A percentile compares a stretch with the other conserved stretches of the same genome.
phyloP scores from a whole-genome alignment of 1,139 yeast genomes.

The Yamadazyma friedrichii region DNA sequence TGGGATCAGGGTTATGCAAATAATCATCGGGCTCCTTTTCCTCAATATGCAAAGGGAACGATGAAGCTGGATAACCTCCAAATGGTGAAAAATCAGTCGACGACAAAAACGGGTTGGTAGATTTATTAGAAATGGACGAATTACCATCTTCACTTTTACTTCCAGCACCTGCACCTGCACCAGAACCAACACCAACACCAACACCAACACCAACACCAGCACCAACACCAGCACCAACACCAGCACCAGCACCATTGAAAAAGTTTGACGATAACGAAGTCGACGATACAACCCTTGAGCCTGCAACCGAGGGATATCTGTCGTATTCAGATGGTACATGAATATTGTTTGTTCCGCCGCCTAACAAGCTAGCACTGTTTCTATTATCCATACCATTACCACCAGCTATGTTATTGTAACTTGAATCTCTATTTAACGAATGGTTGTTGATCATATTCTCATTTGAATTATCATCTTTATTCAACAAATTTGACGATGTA shows the following conservation, averaged over 20 bases:
- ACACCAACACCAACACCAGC: background rate
- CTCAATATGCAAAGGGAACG: slow-evolving; percentile 81
- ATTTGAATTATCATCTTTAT: slow-evolving; percentile 8
- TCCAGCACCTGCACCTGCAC: background rate
- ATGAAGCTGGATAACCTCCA: slow-evolving; percentile 90
- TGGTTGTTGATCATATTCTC: slow-evolving; percentile 14
- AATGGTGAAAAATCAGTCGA: slow-evolving; percentile 65
- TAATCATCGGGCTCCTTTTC: slow-evolving; percentile 93
- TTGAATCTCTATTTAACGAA: slow-evolving; percentile 10
- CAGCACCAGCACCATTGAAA: slow-evolving; percentile 4
- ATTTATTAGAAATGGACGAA: slow-evolving; percentile 16
- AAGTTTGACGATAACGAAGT: slow-evolving; percentile 37
- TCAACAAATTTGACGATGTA: slow-evolving; percentile 40
- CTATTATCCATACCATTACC: slow-evolving; percentile 2
- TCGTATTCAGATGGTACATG: slow-evolving; percentile 55
- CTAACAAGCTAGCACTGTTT: slow-evolving; percentile 5
- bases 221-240: background rate
- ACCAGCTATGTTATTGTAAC: slow-evolving; percentile 1
- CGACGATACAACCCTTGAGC: slow-evolving; percentile 48
- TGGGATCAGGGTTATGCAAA: slow-evolving; percentile 90
- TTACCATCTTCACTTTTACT: slow-evolving; percentile 16
- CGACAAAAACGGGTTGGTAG: slow-evolving; percentile 20
- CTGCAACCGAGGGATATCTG: slow-evolving; percentile 54
- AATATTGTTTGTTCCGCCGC: slow-evolving; percentile 15
- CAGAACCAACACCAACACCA: background rate